phyloP scores from a whole-genome alignment of 2,329 filamentous ascomycete species.

The Cadophora luteo-olivacea region DNA sequence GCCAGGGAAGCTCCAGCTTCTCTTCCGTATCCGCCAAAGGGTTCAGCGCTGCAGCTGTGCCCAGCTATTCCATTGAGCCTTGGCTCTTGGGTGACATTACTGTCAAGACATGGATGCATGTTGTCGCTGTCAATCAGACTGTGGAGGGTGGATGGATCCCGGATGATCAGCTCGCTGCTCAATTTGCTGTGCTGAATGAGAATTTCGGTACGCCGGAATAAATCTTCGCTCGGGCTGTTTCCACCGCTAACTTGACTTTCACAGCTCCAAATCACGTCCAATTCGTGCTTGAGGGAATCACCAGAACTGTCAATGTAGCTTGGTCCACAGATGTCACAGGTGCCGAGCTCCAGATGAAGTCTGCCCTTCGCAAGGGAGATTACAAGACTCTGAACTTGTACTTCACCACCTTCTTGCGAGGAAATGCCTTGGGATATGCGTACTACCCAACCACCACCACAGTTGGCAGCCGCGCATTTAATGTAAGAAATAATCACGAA shows the following conservation, averaged over 20 bases:
- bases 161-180: slow-evolving; percentile 34
- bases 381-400: slow-evolving; percentile 45
- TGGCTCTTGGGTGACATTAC: slow-evolving; percentile 23
- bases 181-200: slow-evolving; percentile 36
- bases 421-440: slow-evolving; percentile 13
- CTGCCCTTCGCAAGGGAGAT: slow-evolving; percentile 50
- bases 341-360: slow-evolving; percentile 52
- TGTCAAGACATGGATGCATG: slow-evolving; percentile 46
- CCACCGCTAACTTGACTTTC: background rate
- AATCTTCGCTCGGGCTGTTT: background rate
- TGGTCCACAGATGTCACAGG: slow-evolving; percentile 42
- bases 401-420: slow-evolving; percentile 36
- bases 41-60: slow-evolving; percentile 18
- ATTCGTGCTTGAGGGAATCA: slow-evolving; percentile 43
- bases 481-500: background rate
- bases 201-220: slow-evolving; percentile 22
- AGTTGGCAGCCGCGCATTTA: slow-evolving; percentile 1
- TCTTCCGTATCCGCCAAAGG: background rate
- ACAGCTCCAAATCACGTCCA: slow-evolving; percentile 38
- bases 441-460: background rate
- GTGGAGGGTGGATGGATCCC: slow-evolving; percentile 40
- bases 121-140: slow-evolving; percentile 39
- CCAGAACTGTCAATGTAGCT: slow-evolving; percentile 43
- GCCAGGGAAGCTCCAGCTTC: slow-evolving; percentile 18
- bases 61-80: slow-evolving; percentile 23